These are phyloP conservation scores for Galium porrigens DNA, from an alignment of 305 asterid genomes.

Conservation along the genomic window DNA sequence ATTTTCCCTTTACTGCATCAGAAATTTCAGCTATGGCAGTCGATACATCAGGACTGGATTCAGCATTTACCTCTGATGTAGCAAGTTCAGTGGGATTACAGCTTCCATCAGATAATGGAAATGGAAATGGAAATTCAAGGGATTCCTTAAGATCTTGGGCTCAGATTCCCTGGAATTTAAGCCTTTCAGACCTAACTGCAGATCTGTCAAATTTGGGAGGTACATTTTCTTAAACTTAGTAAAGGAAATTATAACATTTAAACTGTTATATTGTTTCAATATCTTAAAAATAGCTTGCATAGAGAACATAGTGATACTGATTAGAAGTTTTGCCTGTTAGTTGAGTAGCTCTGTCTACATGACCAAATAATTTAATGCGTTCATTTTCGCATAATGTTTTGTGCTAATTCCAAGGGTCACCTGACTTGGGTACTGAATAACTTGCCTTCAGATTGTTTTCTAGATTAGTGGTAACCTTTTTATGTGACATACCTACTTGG, in stretches of 20 bases:
- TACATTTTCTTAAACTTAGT: slow-evolving; percentile 13
- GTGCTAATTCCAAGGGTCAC: background rate
- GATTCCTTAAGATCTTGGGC: slow-evolving; percentile 67
- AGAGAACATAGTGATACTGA: background rate
- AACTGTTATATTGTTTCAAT: background rate
- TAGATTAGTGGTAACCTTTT: background rate
- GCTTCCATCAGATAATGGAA: slow-evolving; percentile 72
- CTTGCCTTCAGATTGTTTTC: background rate
- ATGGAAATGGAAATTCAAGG: slow-evolving; percentile 70
- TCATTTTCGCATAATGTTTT: background rate
- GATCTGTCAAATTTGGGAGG: slow-evolving; percentile 90
- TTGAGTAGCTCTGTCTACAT: background rate
- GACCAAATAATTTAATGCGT: background rate
- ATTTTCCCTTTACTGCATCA: slow-evolving; percentile 69
- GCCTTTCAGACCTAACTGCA: slow-evolving; percentile 82
- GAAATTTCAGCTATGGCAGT: slow-evolving; percentile 79
- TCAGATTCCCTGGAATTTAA: slow-evolving; percentile 87
- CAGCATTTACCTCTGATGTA: slow-evolving; percentile 73
- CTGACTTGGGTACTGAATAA: background rate
- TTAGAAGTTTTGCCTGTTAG: background rate
- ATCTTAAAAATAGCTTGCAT: background rate
- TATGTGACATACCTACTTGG: background rate
- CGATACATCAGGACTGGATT: slow-evolving; percentile 66
- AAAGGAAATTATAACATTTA: background rate
- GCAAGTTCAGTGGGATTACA: slow-evolving; percentile 67